These are phyloP conservation scores for Acanthochlamys bracteata DNA, from an alignment of 106 monocot species.

Conservation along the genomic window DNA sequence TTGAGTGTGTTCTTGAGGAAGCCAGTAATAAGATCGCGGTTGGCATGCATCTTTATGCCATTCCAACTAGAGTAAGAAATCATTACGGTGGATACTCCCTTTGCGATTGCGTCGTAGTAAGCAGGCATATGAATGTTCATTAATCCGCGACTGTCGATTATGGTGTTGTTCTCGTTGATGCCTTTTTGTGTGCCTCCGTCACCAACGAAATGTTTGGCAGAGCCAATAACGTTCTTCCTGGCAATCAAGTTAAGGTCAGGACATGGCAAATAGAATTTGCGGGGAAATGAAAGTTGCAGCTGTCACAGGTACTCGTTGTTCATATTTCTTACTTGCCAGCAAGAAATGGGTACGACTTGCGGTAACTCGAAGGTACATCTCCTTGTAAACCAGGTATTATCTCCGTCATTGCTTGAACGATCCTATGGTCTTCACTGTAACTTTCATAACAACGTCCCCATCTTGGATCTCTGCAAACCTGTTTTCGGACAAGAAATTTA, in stretches of 20 bases:
- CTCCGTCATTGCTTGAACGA: constrained; percentile 34
- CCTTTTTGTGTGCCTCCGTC: constrained; percentile 13
- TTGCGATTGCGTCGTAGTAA: constrained; percentile 31
- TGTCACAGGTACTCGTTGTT: background rate
- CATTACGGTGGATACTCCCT: constrained; percentile 38
- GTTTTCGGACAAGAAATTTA: too few species aligned
- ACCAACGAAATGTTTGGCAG: constrained; percentile 9
- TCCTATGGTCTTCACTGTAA: constrained; percentile 32
- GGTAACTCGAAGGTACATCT: constrained; percentile 21
- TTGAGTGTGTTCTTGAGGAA: constrained; percentile 69
- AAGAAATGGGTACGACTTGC: constrained; percentile 26
- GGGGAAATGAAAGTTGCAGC: constrained; percentile 1
- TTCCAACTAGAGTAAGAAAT: constrained; percentile 46
- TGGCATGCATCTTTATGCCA: constrained; percentile 79
- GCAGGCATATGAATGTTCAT: constrained; percentile 27
- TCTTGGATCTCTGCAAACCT: constrained; percentile 47
- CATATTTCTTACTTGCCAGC: constrained; percentile 14
- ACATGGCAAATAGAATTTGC: background rate
- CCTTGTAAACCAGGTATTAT: constrained; percentile 44
- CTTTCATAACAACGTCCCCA: constrained; percentile 51
- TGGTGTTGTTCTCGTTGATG: constrained; percentile 5
- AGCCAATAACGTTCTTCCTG: constrained; percentile 24
- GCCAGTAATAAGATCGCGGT: constrained; percentile 46
- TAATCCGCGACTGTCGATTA: constrained; percentile 13
- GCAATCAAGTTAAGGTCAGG: too few species aligned